Conservation (phyloP, 768 basidiomycete genomes). For the Suillus weaverae region DNA sequence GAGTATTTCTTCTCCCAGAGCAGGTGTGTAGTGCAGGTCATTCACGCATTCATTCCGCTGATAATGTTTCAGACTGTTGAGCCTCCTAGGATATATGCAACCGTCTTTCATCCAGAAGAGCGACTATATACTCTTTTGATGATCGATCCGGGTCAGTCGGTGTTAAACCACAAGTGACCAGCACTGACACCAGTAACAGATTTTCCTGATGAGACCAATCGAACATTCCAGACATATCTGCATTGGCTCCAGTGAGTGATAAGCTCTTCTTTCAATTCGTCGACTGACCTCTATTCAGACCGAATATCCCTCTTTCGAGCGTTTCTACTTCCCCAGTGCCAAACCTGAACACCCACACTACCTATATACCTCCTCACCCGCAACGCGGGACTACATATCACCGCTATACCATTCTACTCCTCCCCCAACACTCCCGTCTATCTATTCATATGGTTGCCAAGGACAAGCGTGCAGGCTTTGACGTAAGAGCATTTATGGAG, state of each 20-base stretch:
- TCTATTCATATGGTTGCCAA: conserved; percentile 48
- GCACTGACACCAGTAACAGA: conserved; percentile 44
- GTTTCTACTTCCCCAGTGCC: conserved; percentile 42
- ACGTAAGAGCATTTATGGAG: conserved; percentile 62
- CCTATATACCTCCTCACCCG: conserved; percentile 90
- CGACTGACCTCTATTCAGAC: conserved; percentile 42
- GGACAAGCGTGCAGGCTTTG: conserved; percentile 56
- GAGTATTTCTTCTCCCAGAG: conserved; percentile 61
- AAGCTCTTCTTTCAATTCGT: conserved; percentile 11
- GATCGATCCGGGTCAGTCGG: conserved; percentile 74
- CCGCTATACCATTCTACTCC: conserved; percentile 77
- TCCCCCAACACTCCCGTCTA: conserved; percentile 60
- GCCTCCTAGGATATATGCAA: conserved; percentile 66
- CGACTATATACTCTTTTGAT: conserved; percentile 87
- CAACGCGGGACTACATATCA: conserved; percentile 88
- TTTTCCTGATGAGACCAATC: conserved; percentile 70
- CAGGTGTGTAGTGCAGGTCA: conserved; percentile 50
- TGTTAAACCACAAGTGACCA: conserved; percentile 13
- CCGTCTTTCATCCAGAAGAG: conserved; percentile 79
- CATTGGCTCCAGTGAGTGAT: conserved; percentile 81
- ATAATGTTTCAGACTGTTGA: conserved; percentile 50
- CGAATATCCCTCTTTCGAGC: conserved; percentile 78
- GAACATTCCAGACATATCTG: conserved; percentile 68
- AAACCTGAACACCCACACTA: conserved; percentile 55
- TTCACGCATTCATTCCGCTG: conserved; percentile 4